Evolutionary conservation across 2,329 filamentous ascomycete genomes (phyloP).

Genomic region (Phaeoacremonium minimum): DNA sequence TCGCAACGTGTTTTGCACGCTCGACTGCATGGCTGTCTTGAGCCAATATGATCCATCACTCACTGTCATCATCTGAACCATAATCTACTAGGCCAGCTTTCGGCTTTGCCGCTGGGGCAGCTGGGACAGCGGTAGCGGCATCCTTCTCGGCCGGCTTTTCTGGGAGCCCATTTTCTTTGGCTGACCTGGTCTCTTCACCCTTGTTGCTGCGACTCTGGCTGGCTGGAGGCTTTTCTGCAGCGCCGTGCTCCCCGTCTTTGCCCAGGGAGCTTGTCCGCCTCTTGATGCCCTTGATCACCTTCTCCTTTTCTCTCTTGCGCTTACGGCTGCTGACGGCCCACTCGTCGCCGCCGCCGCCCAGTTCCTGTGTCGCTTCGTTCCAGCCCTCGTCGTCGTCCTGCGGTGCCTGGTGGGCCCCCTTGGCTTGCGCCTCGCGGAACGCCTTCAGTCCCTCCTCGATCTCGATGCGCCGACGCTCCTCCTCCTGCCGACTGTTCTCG

Average conservation of each 20-base stretch:
- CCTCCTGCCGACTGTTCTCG: constrained; percentile 44
- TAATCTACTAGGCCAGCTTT: constrained; percentile 47
- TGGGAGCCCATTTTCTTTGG: constrained; percentile 4
- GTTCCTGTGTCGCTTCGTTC: constrained; percentile 11
- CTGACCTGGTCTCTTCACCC: background rate
- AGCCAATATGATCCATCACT: too few species aligned
- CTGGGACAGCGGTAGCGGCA: background rate
- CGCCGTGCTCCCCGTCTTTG: background rate
- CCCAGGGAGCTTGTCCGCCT: constrained; percentile 6
- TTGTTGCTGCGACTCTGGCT: background rate
- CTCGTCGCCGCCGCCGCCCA: background rate
- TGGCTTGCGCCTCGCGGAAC: constrained; percentile 49
- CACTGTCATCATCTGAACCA: constrained; percentile 49
- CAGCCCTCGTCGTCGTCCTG: constrained; percentile 4
- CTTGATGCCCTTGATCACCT: constrained; percentile 12
- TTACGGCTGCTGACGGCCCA: constrained; percentile 4
- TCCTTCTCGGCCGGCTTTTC: constrained; percentile 11
- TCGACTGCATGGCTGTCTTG: too few species aligned
- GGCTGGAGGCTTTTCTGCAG: constrained; percentile 7
- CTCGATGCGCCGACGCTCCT: constrained; percentile 49
- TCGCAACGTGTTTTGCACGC: too few species aligned
- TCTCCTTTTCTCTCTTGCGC: constrained; percentile 9
- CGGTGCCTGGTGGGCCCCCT: constrained; percentile 4
- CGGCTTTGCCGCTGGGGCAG: constrained; percentile 14
- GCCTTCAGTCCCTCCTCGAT: constrained; percentile 50